Base-by-base conservation (phyloP, 1,284 basidiomycete genomes). In the Dichomitus squalens region DNA sequence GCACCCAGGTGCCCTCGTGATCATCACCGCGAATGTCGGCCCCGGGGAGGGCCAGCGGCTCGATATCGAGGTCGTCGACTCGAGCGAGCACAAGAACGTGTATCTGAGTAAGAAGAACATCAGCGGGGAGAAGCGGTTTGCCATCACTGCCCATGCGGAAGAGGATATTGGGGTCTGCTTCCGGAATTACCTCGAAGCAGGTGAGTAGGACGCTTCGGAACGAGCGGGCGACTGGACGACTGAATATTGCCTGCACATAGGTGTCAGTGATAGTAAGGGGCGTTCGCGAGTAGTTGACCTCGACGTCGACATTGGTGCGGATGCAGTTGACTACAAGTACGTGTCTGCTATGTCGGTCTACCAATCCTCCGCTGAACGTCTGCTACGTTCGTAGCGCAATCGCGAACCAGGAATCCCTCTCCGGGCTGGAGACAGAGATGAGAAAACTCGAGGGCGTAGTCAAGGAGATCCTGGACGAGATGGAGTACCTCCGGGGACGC, bases 281-380 rank as follows among this genome's bases (percentile, higher is more conserved):
- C 77, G 83, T 57, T 75, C 79, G 33, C 82, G 92, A 33, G 82
- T 89, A 21, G 77, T 99, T 63, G 96, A 99, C 77, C 77, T 99
- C 53, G 96, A 99, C 71, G 87, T 98, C 40, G 97, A 99, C 70
- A 96, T 99, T 73, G 96, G 96, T 46, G 96, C 96, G 18, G 96
- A 99, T 68, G 97, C 97, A 0, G 90, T 98, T 39, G 97, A 99
- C 75, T 99, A 99, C 83, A 98, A 98, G 93, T 95, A 70, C 66
- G 87, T 74, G 34, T 29, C 6, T 21, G 1, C 9, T 29, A 35
- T 25, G 11, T 6, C 12, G n/a, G 21, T 20, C 16, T 48, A 39
- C 33, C 27, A 34, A 29, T 21, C 18, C 11, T 43, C 35, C 11
- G 3, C n/a, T 21, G 27, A 27, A 7, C 29, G 12, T 8, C 29